Conservation (phyloP, 805 yeast species). For the Sungouiozyma ichnusensis region DNA sequence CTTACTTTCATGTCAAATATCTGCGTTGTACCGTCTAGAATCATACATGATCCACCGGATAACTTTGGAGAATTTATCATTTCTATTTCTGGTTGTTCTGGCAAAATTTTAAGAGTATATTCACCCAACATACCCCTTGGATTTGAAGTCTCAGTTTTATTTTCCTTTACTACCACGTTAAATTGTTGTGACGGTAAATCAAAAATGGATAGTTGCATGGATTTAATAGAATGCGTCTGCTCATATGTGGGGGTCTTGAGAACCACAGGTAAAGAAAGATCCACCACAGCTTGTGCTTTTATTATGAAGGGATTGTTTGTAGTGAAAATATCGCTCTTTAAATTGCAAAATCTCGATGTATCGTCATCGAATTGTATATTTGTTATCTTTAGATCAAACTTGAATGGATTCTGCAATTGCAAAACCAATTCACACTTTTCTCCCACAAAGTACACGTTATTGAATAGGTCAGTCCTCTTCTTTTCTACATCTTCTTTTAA, state of each 20-base stretch:
- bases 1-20: constrained; percentile 13
- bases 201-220: constrained; percentile 17
- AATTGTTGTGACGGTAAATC: constrained; percentile 13
- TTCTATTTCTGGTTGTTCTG: constrained; percentile 25
- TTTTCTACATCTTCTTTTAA: constrained; percentile 5
- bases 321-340: constrained; percentile 11
- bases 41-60: constrained; percentile 21
- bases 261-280: constrained; percentile 25
- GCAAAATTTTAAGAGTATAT: constrained; percentile 13
- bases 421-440: constrained; percentile 52
- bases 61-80: constrained; percentile 16
- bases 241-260: constrained; percentile 13
- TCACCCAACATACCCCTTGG: background rate
- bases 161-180: constrained; percentile 10
- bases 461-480: background rate
- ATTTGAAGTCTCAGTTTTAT: background rate
- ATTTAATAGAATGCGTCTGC: constrained; percentile 6
- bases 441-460: constrained; percentile 35
- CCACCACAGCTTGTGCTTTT: constrained; percentile 30
- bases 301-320: constrained; percentile 25
- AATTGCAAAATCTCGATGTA: constrained; percentile 20
- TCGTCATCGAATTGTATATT: constrained; percentile 33
- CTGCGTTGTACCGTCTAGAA: constrained; percentile 24
- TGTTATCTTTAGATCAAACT: constrained; percentile 55
- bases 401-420: constrained; percentile 67